Conservation (phyloP, 495 filamentous ascomycete species). For the Daldinia concentrica region DNA sequence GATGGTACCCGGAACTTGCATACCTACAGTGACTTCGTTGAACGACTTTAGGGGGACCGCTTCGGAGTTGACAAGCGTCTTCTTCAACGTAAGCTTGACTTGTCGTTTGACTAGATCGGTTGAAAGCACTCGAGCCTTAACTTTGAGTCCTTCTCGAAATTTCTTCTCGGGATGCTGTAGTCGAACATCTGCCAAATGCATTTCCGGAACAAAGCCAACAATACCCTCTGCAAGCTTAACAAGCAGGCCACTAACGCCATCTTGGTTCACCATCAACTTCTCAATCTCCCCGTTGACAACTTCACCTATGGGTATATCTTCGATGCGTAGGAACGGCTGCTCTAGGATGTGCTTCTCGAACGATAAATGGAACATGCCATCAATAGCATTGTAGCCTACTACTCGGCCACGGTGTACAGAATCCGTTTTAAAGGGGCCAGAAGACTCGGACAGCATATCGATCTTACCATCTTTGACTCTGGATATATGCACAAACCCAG, state of each 20-base stretch:
- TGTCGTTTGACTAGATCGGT: constrained; percentile 78
- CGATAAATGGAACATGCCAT: constrained; percentile 86
- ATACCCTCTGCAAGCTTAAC: constrained; percentile 87
- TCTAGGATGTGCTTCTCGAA: constrained; percentile 82
- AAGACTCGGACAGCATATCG: constrained; percentile 77
- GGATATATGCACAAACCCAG: constrained; percentile 94
- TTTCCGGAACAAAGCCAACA: constrained; percentile 83
- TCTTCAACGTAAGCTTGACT: constrained; percentile 91
- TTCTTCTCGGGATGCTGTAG: constrained; percentile 95
- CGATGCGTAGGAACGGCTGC: constrained; percentile 86
- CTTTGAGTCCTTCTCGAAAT: constrained; percentile 84
- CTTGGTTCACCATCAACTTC: constrained; percentile 77
- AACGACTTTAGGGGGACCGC: constrained; percentile 78
- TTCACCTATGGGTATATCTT: constrained; percentile 85
- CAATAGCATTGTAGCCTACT: constrained; percentile 84
- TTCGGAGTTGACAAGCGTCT: constrained; percentile 90
- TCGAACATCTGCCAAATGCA: constrained; percentile 86
- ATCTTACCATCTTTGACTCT: constrained; percentile 85
- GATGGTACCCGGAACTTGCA: constrained; percentile 84
- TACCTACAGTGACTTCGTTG: constrained; percentile 70
- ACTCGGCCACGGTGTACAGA: constrained; percentile 82
- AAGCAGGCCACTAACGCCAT: constrained; percentile 79
- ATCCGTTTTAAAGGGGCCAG: constrained; percentile 78
- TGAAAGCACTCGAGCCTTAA: constrained; percentile 86
- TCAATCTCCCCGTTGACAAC: constrained; percentile 85